Evolutionary conservation across 2,329 filamentous ascomycete species (phyloP), one percentile per base, ranked within the genome.

Genomic region (Colletotrichum lindemuthianum): DNA sequence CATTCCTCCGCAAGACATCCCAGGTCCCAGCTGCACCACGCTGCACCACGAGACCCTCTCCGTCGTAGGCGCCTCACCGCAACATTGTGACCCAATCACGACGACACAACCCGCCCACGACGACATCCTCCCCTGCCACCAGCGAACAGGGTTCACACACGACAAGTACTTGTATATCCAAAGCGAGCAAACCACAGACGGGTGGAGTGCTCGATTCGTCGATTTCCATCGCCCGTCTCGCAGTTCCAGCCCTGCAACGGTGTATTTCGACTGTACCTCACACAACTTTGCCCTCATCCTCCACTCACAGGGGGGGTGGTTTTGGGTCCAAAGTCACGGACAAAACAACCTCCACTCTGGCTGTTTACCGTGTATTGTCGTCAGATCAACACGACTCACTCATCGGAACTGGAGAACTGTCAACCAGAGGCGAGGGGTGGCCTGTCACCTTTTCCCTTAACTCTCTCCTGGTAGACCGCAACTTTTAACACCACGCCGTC

Each of bases 1-100:
- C 61, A 65, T 65, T 65, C 61, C 61, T 60, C 57, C 60, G 61
- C 61, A 65, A 65, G 61, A 65, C 61, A 65, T 65, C 61, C 61
- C 50, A 60, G 61, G 61, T 65, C 61, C 61, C 57, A 50, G 61
- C 45, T 65, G 57, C 57, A 51, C 57, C 57, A 56, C 61, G 57
- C 57, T 45, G 61, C 57, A 56, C 61, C 61, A 65, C 61, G 57
- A 61, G 61, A 56, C 61, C 40, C 59, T 45, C 61, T 10, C 44
- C 59, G 24, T 24, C 44, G 9, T 8, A 11, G 61, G 57, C 61
- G 58, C 48, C 57, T 65, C 61, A 65, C 61, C 61, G 61, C 61
- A 65, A 65, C 61, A 65, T 65, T 16, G 57, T 65, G 61, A 65
- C 32, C 61, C 61, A 65, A 65, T 65, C 57, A 65, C 61, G 57